Conservation (phyloP, 2,329 filamentous ascomycete species). For the Clarireedia sp. region DNA sequence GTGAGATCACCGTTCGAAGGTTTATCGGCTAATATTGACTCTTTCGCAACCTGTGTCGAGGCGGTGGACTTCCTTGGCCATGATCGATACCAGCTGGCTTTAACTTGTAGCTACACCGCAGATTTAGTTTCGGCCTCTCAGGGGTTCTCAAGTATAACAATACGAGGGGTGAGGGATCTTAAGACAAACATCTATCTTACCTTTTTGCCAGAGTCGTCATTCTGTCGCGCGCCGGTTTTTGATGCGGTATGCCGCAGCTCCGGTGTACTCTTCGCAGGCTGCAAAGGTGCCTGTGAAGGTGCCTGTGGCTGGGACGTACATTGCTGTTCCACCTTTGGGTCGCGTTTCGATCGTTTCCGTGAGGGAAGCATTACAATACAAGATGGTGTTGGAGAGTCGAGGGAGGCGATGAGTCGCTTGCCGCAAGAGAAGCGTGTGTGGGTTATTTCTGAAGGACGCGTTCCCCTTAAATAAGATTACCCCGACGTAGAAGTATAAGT, state of each 20-base stretch:
- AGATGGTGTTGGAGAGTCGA: background rate
- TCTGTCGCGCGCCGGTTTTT: background rate
- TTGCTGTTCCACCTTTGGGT: slow-evolving; percentile 18
- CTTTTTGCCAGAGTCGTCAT: background rate
- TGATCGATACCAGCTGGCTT: slow-evolving; percentile 51
- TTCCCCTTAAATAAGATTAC: background rate
- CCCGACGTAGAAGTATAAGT: too few relatives aligned
- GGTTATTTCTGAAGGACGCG: background rate
- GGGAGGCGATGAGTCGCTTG: too few relatives aligned
- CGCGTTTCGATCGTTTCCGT: slow-evolving; percentile 24
- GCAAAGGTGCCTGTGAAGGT: slow-evolving; percentile 2
- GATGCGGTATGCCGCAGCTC: slow-evolving; percentile 9
- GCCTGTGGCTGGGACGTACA: slow-evolving; percentile 8
- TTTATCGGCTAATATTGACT: slow-evolving; percentile 49
- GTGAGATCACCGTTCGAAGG: slow-evolving; percentile 20
- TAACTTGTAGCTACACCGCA: slow-evolving; percentile 20
- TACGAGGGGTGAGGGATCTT: background rate
- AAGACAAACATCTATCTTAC: background rate
- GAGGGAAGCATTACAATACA: slow-evolving; percentile 23
- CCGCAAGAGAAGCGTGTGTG: too few relatives aligned
- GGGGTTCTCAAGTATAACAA: background rate
- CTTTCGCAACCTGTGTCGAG: slow-evolving; percentile 52
- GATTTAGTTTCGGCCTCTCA: slow-evolving; percentile 6
- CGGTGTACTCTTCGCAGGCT: slow-evolving; percentile 6
- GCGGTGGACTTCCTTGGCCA: slow-evolving; percentile 48